Base-by-base conservation (phyloP, 148 eudicot genomes). In the Fagopyrum tataricum region DNA sequence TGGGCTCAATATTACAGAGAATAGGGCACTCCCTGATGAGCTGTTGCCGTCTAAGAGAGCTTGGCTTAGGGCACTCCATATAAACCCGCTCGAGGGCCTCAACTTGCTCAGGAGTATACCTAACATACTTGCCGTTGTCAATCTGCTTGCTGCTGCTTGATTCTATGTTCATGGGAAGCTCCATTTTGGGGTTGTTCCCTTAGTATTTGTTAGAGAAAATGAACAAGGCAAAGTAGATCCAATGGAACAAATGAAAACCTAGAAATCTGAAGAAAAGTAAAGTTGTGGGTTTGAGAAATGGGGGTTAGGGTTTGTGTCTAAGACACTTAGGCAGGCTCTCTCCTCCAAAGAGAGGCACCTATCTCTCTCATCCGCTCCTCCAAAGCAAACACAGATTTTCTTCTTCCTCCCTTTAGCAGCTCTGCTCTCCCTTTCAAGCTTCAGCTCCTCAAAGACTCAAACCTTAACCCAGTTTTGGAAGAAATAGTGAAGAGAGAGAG, bases 61-160 rank as follows among this genome's bases (percentile, higher is more conserved):
- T 75, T 17, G 77, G 77, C 24, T 75, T 75, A 64, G 77, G 77
- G 77, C 77, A 75, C 49, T 75, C 77, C 72, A 67, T 17, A 41
- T 75, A 75, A 31, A 75, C 72, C 39, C 77, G 67, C 48, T 75
- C 77, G 42, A 75, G 55, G 12, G 72, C 77, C 49, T 75, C 77
- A 31, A 75, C 72, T 48, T 75, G 77, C 66, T 75, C 77, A 39
- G 77, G 77, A 14, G 77, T 67, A 68, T 75, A 75, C 77, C 77
- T 67, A 40, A 75, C 77, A 68, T 75, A 75, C 77, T 75, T 75
- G 64, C 73, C 37, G 39, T 24, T 40, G 52, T 75, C 77, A 56
- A 75, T 75, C 76, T 72, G 61, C 58, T 72, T 44, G 59, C 44
- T 23, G 24, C 39, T 12, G 71, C 67, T 74, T 15, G 71, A 62